Conservation (phyloP, 2,329 filamentous ascomycete species). For the Colletotrichum sp. region DNA sequence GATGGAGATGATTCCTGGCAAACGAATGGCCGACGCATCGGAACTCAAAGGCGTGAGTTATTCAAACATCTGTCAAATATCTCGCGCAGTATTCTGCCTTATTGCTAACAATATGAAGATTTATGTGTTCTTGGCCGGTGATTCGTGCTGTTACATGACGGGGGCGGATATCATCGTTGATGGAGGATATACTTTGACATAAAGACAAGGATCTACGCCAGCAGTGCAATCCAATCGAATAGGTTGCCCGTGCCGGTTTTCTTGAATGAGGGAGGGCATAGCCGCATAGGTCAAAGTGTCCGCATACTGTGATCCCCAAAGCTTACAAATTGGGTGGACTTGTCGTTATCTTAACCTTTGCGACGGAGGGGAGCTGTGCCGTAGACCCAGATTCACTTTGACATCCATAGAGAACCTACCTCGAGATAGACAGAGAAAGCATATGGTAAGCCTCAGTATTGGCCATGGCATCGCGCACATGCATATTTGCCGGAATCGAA, state of each 20-base stretch:
- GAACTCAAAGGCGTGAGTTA: conserved; percentile 22
- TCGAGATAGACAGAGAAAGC: neutral
- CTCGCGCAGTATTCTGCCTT: neutral
- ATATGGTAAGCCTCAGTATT: neutral
- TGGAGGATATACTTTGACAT: conserved; percentile 45
- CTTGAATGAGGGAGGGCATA: neutral
- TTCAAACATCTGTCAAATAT: neutral
- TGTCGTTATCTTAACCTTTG: accelerated
- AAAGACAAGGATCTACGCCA: neutral
- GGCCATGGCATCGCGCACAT: accelerated
- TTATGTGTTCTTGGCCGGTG: conserved; percentile 52
- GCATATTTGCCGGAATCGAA: neutral
- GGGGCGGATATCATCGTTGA: conserved; percentile 52
- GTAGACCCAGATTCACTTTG: neutral
- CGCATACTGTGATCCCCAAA: neutral
- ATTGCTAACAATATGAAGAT: conserved; percentile 27
- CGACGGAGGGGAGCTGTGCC: neutral
- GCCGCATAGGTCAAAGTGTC: neutral
- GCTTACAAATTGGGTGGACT: neutral
- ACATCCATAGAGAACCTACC: neutral
- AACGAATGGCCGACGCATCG: conserved; percentile 18
- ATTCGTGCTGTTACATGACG: conserved; percentile 54
- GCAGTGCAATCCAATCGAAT: neutral
- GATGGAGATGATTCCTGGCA: conserved; percentile 22
- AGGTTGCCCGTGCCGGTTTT: neutral